These are phyloP conservation scores for Rhynchospora pubera DNA, from an alignment of 176 grass and related monocot species.

Conservation along the genomic window DNA sequence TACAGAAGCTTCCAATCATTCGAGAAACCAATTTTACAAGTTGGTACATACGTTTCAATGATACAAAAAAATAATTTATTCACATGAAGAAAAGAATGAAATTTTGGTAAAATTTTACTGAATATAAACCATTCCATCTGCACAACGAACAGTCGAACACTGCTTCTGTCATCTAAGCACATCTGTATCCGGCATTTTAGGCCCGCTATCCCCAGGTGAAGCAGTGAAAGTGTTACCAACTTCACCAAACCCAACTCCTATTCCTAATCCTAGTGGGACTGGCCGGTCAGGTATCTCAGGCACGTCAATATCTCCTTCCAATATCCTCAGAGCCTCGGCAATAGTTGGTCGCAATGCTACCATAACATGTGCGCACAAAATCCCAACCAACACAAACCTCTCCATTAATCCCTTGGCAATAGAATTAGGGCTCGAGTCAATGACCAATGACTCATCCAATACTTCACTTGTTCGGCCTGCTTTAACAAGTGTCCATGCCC, in stretches of 20 bases:
- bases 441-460: conserved; percentile 27
- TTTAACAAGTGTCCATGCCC: conserved; percentile 72
- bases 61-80: background rate
- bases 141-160: background rate
- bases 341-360: conserved; percentile 77
- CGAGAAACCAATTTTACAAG: background rate
- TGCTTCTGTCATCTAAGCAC: conserved; percentile 50
- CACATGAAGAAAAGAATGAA: background rate
- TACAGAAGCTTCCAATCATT: background rate
- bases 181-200: conserved; percentile 33
- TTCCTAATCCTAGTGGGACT: conserved; percentile 46
- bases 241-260: conserved; percentile 21
- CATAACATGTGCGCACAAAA: conserved; percentile 84
- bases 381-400: conserved; percentile 73
- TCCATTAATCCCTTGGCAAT: conserved; percentile 41
- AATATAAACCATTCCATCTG: background rate
- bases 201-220: conserved; percentile 36
- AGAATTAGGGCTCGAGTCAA: conserved; percentile 18
- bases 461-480: conserved; percentile 44
- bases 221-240: conserved; percentile 37
- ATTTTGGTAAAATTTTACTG: background rate
- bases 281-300: conserved; percentile 70
- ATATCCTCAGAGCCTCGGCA: conserved; percentile 75
- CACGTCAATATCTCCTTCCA: conserved; percentile 72
- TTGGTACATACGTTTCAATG: background rate